Percentiles rank a stretch among this genome's conserved stretches.
Evolutionary conservation across 192 early-diverging fungal genomes (phyloP).

Genomic region (Spinellus fusiger): DNA sequence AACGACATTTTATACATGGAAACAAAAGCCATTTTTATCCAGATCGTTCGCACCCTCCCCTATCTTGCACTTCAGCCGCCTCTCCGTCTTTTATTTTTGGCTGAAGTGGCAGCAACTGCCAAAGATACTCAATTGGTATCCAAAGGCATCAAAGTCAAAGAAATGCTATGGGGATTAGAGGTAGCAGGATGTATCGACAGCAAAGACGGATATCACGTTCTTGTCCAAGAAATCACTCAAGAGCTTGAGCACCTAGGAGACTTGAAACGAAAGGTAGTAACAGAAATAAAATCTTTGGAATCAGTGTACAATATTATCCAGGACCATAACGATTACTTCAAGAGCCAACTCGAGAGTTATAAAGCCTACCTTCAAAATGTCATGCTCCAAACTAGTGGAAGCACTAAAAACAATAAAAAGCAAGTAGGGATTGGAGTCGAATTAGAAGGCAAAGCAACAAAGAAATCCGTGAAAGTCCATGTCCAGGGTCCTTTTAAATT

Average conservation of each 20-base stretch:
- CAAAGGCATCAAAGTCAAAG: constrained; percentile 92
- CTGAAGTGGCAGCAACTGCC: constrained; percentile 79
- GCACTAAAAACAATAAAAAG: constrained; percentile 14
- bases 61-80: constrained; percentile 44
- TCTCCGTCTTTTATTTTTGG: constrained; percentile 61
- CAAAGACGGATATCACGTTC: constrained; percentile 66
- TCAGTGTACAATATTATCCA: constrained; percentile 87
- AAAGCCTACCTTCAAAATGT: constrained; percentile 94
- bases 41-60: constrained; percentile 86
- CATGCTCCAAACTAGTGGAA: constrained; percentile 53
- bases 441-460: constrained; percentile 40
- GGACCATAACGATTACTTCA: constrained; percentile 90
- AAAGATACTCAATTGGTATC: constrained; percentile 81
- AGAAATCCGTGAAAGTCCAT: constrained; percentile 26
- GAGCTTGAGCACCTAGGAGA: constrained; percentile 88
- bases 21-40: constrained; percentile 87
- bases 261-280: constrained; percentile 76
- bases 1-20: constrained; percentile 93
- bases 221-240: constrained; percentile 82
- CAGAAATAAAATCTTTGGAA: constrained; percentile 72
- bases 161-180: constrained; percentile 84
- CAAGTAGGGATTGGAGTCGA: constrained; percentile 55
- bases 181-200: constrained; percentile 66
- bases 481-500: constrained; percentile 75
- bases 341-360: constrained; percentile 85